Base-by-base conservation (phyloP, 2,329 filamentous ascomycete species). In the Sporothrix luriei region DNA sequence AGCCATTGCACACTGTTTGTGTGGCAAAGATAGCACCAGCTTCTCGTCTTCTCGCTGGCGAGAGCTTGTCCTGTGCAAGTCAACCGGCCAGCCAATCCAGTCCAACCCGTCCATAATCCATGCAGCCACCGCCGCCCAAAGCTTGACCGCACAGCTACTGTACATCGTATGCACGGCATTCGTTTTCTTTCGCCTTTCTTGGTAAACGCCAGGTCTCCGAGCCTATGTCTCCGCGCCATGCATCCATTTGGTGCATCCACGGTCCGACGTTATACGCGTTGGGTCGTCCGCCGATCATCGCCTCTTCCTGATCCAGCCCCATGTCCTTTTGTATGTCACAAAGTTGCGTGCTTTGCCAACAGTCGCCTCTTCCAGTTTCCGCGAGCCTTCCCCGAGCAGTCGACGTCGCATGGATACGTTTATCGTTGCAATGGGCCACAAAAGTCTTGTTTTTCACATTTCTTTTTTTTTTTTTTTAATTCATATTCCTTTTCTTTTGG, bases 341-440 rank as follows among this genome's bases (percentile, higher is more conserved):
- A 59, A n/a, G 55, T 55, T 38, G 54, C 57, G 57, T 62, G 57
- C 57, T 62, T 43, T 43, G 33, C 16, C n/a, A 24, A 46, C 16
- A 5, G 19, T 55, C 52, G 24, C 52, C 52, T 33, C 52, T 55
- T 55, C 24, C 11, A 14, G 26, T n/a, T n/a, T 62, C 57, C 57
- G 57, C 57, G 57, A 62, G 57, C 33, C 21, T 16, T 33, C n/a
- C 57, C 57, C 57, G 38, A 62, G 38, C 33, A 6, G 54, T 43
- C 40, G 40, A 43, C 6, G 21, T 62, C 38, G 6, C 21, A 24
- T n/a, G 43, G 14, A 5, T 48, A 48, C 14, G 40, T 46, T 46
- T 13, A 46, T 46, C 16, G 43, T 48, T 48, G 43, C 43, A 19
- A 16, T 3, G 6, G 43, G 33, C 33, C 33, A 55, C 19, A 55